Base-by-base conservation (phyloP, 768 basidiomycete genomes). In the Chalciporus pseudorubinellus region DNA sequence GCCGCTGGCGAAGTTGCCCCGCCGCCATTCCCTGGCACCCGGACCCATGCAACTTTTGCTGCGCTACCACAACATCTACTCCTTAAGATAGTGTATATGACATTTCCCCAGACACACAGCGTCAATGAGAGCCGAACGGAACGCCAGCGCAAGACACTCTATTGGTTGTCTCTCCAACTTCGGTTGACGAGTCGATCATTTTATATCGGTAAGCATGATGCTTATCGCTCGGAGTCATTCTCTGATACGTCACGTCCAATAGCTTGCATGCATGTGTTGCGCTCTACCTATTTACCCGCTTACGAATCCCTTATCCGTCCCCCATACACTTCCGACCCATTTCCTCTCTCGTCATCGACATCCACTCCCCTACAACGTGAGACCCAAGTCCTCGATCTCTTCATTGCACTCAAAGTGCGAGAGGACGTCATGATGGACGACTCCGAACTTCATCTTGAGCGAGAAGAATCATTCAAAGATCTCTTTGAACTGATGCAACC, bases 211-310 rank as follows among this genome's bases (percentile, higher is more conserved):
- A 26, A 50, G 42, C 19, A 1, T 20, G 8, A 16, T 28, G 14
- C 1, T 8, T 31, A 31, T 46, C 33, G 8, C 2, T 45, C 3
- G n/a, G 31, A 44, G 14, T 10, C 6, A 38, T 14, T 39, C 12
- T 39, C 2, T 22, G 33, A 36, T 24, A 54, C 59, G 31, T 54
- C 46, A 44, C 28, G 7, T 26, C 39, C 18, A 1, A 29, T 18
- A 84, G 86, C 88, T 12, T 88, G 80, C 68, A 92, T 90, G 89
- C 83, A 91, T 58, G 78, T 92, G 53, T 76, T 93, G 4, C 80
- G 91, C 33, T 86, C 85, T 0, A 81, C 82, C 0, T 91, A 90
- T 66, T 72, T 92, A 39, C 79, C 82, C 6, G 71, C 79, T 0
- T 93, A 92, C 63, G 69, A 71, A 20, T 70, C 75, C 14, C 76